phyloP scores from a whole-genome alignment of 805 yeast species.

The Ogataea thermomethanolica region DNA sequence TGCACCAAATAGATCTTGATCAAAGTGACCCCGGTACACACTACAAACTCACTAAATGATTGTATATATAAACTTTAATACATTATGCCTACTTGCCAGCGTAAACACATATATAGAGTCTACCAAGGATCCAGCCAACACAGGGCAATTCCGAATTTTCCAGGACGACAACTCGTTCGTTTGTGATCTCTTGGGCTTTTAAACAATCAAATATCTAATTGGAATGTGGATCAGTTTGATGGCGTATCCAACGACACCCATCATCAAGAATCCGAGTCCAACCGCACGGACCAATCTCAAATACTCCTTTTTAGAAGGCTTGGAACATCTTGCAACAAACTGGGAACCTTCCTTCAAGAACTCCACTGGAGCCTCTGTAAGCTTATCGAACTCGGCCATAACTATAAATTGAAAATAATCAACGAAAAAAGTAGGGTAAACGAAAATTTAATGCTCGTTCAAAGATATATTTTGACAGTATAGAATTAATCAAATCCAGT shows the following conservation, averaged over 20 bases:
- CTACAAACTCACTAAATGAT: too few species aligned
- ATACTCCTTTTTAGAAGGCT: conserved; percentile 90
- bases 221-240: conserved; percentile 94
- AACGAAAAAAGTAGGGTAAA: conserved; percentile 13
- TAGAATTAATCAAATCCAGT: conserved; percentile 27
- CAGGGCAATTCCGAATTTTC: too few species aligned
- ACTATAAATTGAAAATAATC: conserved; percentile 8
- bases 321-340: conserved; percentile 86
- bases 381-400: conserved; percentile 55
- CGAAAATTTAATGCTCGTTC: conserved; percentile 8
- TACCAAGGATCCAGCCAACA: too few species aligned
- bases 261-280: conserved; percentile 93
- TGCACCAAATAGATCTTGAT: not conserved
- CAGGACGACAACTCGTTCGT: too few species aligned
- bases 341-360: conserved; percentile 89
- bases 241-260: conserved; percentile 96
- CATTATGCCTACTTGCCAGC: not conserved
- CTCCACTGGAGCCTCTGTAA: conserved; percentile 84
- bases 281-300: conserved; percentile 88
- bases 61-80: not conserved
- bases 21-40: not conserved
- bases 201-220: conserved; percentile 91
- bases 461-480: conserved; percentile 1
- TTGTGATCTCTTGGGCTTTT: conserved; percentile 22
- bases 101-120: not conserved